Base-by-base conservation (phyloP, 805 yeast genomes). In the Ogataea salicorniae region DNA sequence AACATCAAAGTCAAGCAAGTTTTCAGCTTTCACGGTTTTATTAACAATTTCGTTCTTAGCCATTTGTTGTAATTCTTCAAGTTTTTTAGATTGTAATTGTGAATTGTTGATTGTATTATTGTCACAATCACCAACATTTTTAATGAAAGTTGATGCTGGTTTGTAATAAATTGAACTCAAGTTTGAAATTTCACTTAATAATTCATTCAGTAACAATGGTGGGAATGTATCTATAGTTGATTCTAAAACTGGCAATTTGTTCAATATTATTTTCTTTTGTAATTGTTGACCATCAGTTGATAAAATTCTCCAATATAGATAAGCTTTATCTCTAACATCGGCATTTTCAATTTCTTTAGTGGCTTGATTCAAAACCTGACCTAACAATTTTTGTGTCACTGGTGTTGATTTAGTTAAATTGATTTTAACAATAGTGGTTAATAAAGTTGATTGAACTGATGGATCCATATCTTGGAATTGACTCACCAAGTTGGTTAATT, bases 121-220 rank as follows among this genome's bases (percentile, higher is more conserved):
- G 20, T 54, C 57, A 2, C 43, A 44, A 35, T 34, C 22, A 11
- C 36, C 39, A 45, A 40, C 45, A 29, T 50, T 46, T 43, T 51
- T 62, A 47, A 81, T 70, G 58, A 85, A 84, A 34, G 81, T 72
- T 17, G 79, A 71, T 5, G 87, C 80, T 13, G 97, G 96, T 61
- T 84, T 85, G 66, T 86, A 95, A 61, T 88, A 88, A 2, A 94
- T 94, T 0, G 97, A 88, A 36, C 96, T 83, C 51, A 94, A 75
- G 8, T 94, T 84, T 3, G 95, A 83, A 47, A 92, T 68, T 61
- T 92, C 96, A n/a, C 70, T 62, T 31, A 92, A 61, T 43, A 94
- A 73, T 52, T 80, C 83, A 38, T 82, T 79, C 48, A 91, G 74
- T 5, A 89, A 72, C 20, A 72, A 74, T 0, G 87, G 84, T 37